phyloP scores from a whole-genome alignment of 2,329 filamentous ascomycete species.

The Penicillium psychrosexuale region DNA sequence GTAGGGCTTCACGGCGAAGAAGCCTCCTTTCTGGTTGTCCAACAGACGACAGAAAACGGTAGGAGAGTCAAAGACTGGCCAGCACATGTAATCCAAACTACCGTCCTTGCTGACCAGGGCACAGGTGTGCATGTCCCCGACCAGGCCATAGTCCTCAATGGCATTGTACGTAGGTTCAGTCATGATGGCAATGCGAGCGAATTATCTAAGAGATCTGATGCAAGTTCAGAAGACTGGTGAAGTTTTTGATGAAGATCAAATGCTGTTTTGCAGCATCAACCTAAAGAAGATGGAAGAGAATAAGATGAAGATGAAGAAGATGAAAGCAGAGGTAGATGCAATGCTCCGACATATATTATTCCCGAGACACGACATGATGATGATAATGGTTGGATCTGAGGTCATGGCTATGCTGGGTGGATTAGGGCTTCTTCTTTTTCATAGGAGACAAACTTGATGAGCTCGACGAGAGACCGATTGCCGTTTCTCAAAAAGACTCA shows the following conservation, averaged over 20 bases:
- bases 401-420: slow-evolving; percentile 20
- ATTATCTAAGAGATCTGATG: neutral
- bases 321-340: neutral
- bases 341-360: slow-evolving; percentile 12
- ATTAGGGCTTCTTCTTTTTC: neutral
- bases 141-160: slow-evolving; percentile 75
- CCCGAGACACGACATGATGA: slow-evolving; percentile 25
- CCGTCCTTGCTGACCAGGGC: slow-evolving; percentile 72
- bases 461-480: neutral
- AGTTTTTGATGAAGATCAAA: neutral
- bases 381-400: slow-evolving; percentile 19
- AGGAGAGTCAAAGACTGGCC: slow-evolving; percentile 77
- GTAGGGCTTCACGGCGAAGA: slow-evolving; percentile 62
- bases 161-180: slow-evolving; percentile 25
- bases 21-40: slow-evolving; percentile 71
- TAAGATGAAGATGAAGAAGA: neutral
- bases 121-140: slow-evolving; percentile 77
- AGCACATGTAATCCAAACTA: slow-evolving; percentile 75
- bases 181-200: slow-evolving; percentile 10
- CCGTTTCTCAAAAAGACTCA: neutral
- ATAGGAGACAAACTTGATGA: neutral
- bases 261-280: neutral
- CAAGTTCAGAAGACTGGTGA: neutral
- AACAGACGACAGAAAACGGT: slow-evolving; percentile 71
- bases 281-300: neutral